Evolutionary conservation across 2,329 filamentous ascomycete species (phyloP), one percentile per base, ranked within the genome.

Genomic region (Penicillium sp.): DNA sequence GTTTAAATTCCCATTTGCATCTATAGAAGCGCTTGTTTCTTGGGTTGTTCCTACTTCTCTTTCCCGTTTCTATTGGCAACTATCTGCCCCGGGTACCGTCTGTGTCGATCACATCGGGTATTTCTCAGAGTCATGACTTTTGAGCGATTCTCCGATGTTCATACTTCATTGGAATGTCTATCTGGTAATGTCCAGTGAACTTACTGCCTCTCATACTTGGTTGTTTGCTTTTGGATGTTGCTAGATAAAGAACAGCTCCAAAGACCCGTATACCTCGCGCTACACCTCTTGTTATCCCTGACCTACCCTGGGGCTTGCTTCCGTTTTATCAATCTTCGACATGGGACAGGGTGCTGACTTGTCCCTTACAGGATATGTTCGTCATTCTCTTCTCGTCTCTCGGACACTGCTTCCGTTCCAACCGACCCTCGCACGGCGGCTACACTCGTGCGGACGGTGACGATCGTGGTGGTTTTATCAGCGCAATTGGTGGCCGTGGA

Each of bases 351-450:
- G 42, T 42, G 54, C 61, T 64, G 55, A 63, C 49, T 49, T 48
- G 47, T 59, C 21, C 44, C 54, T 44, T 47, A 60, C 59, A 79
- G 76, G 77, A 79, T 62, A 74, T 79, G 65, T 64, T 71, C 51
- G 65, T 76, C 54, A 78, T 79, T 46, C 54, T 76, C n/a, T 70
- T 75, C 53, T 77, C 75, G 15, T 76, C 76, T 12, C 59, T 77
- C 29, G 67, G 70, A 10, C 71, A 70, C 33, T 68, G 74, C 36
- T 61, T 78, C 49, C 71, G 70, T 10, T 47, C 67, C 42, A 70
- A 58, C 9, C 64, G 69, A 45, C 70, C 70, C 4, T 60, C 65
- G 1, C 44, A 28, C 33, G 56, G 63, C 51, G 71, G 66, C 42
- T 71, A 76, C 58, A 54, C 66, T 26, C 70, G 65, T 47, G 65